These are phyloP conservation scores for Roridomyces roridus DNA, from an alignment of 768 basidiomycete species.

Conservation along the genomic window DNA sequence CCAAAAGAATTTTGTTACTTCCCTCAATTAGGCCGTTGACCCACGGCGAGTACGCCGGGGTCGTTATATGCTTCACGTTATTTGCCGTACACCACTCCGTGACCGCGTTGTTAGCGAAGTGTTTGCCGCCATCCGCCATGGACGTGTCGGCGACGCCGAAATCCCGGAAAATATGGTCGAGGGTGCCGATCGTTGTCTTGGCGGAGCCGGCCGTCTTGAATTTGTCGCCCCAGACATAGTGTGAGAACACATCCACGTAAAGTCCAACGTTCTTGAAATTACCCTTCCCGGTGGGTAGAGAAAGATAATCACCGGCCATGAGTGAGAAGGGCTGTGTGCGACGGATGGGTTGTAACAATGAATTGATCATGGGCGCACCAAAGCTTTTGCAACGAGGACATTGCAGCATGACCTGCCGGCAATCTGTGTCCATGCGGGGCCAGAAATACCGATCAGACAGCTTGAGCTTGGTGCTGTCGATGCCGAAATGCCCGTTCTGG, in stretches of 20 bases:
- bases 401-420: conserved; percentile 24
- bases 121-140: conserved; percentile 31
- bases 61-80: conserved; percentile 22
- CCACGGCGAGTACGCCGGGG: conserved; percentile 22
- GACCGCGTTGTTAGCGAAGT: conserved; percentile 30
- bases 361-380: conserved; percentile 26
- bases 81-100: conserved; percentile 18
- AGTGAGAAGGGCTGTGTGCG: conserved; percentile 34
- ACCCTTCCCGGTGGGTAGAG: conserved; percentile 30
- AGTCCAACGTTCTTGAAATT: conserved; percentile 27
- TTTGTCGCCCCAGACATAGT: conserved; percentile 32
- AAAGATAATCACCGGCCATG: conserved; percentile 35
- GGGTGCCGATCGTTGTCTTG: background rate
- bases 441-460: conserved; percentile 24
- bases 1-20: conserved; percentile 21
- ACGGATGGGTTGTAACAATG: conserved; percentile 36
- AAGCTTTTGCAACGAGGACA: conserved; percentile 35
- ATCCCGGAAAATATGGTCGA: conserved; percentile 22
- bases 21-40: conserved; percentile 31
- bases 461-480: conserved; percentile 29
- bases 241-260: conserved; percentile 26
- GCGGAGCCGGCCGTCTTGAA: conserved; percentile 6
- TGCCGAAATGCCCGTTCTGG: conserved; percentile 29
- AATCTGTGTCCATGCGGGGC: conserved; percentile 28
- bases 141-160: conserved; percentile 15